Conservation (phyloP, 179 eudicot species). For the Drosera spatulata region DNA sequence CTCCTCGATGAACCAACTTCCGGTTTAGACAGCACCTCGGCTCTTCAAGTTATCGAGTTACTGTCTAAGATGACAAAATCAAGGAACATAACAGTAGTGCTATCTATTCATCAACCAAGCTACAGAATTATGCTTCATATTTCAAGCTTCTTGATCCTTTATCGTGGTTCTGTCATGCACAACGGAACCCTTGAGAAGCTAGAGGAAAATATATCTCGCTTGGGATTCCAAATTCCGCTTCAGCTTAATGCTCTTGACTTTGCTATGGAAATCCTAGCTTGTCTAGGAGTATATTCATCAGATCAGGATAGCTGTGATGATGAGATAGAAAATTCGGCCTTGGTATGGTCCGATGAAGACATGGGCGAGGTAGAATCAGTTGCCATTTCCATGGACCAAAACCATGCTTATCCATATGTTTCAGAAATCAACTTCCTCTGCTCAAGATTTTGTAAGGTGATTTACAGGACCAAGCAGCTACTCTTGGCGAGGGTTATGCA, state of each 20-base stretch:
- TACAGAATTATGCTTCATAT: slow-evolving; percentile 58
- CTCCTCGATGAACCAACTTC: slow-evolving; percentile 89
- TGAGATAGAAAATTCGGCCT: slow-evolving; percentile 4
- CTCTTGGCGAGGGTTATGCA: slow-evolving; percentile 92
- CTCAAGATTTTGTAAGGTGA: slow-evolving; percentile 67
- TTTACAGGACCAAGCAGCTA: slow-evolving; percentile 80
- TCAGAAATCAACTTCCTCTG: slow-evolving; percentile 53
- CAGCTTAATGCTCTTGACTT: slow-evolving; percentile 72
- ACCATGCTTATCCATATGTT: slow-evolving; percentile 4
- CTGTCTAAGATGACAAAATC: slow-evolving; percentile 45
- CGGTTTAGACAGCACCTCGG: slow-evolving; percentile 73
- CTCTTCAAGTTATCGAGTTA: slow-evolving; percentile 72
- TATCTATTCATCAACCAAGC: slow-evolving; percentile 88
- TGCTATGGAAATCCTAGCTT: slow-evolving; percentile 60
- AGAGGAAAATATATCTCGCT: slow-evolving; percentile 38
- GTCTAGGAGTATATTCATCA: slow-evolving; percentile 26
- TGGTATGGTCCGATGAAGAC: slow-evolving; percentile 11
- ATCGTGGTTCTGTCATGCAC: slow-evolving; percentile 55
- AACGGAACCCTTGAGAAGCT: slow-evolving; percentile 51
- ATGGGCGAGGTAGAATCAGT: slow-evolving; percentile 4
- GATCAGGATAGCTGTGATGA: neutral
- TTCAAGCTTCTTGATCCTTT: slow-evolving; percentile 57
- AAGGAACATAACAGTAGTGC: slow-evolving; percentile 41
- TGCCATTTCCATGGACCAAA: neutral
- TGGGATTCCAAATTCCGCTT: slow-evolving; percentile 52